Evolutionary conservation across 345 rosid genomes (phyloP).

Genomic region (Aethionema arabicum): DNA sequence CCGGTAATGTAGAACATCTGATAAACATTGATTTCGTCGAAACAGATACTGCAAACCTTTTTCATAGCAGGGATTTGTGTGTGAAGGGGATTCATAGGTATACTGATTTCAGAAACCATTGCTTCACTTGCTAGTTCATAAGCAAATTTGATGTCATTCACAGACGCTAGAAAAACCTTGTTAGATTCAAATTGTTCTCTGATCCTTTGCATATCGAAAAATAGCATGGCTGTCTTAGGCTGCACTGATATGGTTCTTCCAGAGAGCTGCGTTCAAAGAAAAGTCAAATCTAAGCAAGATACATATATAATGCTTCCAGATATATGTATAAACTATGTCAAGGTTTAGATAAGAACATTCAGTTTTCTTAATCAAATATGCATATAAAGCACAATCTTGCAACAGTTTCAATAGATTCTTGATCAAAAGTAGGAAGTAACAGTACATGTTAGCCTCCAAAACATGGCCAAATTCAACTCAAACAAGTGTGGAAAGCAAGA

Average conservation of each 20-base stretch:
- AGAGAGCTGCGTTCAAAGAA: conserved; percentile 11
- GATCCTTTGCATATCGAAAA: conserved; percentile 4
- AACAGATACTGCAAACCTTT: conserved; percentile 40
- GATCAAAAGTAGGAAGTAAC: too few relatives aligned
- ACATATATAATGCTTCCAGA: background rate
- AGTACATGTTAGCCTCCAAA: too few relatives aligned
- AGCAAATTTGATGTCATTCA: conserved; percentile 42
- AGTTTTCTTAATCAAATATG: too few relatives aligned
- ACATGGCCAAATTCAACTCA: too few relatives aligned
- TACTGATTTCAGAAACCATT: conserved; percentile 44
- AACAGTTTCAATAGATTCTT: too few relatives aligned
- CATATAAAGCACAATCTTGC: too few relatives aligned
- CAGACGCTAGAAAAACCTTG: conserved; percentile 30
- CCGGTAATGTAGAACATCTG: conserved; percentile 52
- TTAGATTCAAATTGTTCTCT: background rate
- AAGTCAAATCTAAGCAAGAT: background rate
- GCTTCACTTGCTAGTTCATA: conserved; percentile 66
- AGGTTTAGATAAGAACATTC: too few relatives aligned
- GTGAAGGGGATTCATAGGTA: conserved; percentile 24
- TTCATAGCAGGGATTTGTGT: conserved; percentile 45
- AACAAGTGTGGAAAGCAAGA: too few relatives aligned
- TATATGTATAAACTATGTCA: too few relatives aligned
- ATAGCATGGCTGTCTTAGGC: conserved; percentile 35
- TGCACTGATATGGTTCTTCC: conserved; percentile 1
- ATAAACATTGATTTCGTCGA: conserved; percentile 44